Base-by-base conservation (phyloP, 2,329 filamentous ascomycete species). In the Zymoseptoria passerinii region DNA sequence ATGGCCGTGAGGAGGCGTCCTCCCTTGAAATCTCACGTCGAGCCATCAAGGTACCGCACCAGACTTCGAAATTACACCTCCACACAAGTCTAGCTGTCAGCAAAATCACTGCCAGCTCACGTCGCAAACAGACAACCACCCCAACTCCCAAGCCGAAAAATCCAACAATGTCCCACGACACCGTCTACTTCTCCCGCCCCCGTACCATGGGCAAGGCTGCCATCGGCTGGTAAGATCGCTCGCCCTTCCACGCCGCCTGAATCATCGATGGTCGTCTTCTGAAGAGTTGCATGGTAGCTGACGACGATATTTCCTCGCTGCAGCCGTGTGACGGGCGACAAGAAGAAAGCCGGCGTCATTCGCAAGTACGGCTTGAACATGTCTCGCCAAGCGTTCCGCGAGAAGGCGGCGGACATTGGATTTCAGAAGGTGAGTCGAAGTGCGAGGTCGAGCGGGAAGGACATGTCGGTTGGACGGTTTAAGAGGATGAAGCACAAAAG, bases 351-450 rank as follows among this genome's bases (percentile, higher is more conserved):
- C 27, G 66, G 66, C 48, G 56, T 67, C 40, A 66, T 67, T 48
- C 62, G 66, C 49, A 67, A 67, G 53, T 67, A 67, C 54, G 66
- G 66, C n/a, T 50, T 67, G 56, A 67, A 66, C 50, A 67, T 67
- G 66, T 65, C 62, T 4, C 59, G 66, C 16, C 66, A 67, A 55
- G 66, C 66, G n/a, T 67, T 67, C 23, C 56, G 66, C 6, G 66
- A 68, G 58, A 67, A 68, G 62, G 65, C 66, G 9, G 65, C 59
- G 57, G 65, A 68, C 56, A 68, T 68, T 58, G 66, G 66, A 8
- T 68, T 68, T 23, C 57, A 63, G 19, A 68, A 68, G 62, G 66
- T 68, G 28, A 58, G 57, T 48, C n/a, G 23, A 23, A 3, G 1
- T 50, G 13, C 10, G 9, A 35, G 28, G 9, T 1, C 8, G 29